A percentile compares a stretch with the other conserved stretches of the same genome.
phyloP scores from a whole-genome alignment of 1,284 basidiomycete species.

The Leccinum angustisporum region DNA sequence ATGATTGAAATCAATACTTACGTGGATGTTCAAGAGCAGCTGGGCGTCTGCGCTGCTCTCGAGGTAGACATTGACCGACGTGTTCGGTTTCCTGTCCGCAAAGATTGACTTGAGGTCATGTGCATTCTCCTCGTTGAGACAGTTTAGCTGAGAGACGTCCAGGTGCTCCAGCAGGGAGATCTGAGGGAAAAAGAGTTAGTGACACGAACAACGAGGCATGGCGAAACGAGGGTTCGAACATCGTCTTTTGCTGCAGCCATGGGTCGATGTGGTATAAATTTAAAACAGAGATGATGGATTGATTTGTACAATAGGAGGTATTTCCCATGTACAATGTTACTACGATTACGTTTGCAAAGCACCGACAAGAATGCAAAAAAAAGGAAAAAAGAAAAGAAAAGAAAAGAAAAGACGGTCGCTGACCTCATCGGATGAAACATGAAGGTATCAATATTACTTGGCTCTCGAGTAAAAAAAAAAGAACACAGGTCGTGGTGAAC shows the following conservation, averaged over 20 bases:
- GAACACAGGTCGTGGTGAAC: conserved; percentile 5
- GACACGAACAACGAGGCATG: neutral
- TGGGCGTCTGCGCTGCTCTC: conserved; percentile 83
- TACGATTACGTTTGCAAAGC: conserved; percentile 2
- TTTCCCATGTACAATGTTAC: conserved; percentile 2
- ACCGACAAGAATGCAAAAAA: conserved; percentile 10
- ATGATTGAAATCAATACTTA: conserved; percentile 34
- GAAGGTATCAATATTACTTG: conserved; percentile 14
- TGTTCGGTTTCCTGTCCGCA: conserved; percentile 48
- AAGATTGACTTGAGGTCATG: conserved; percentile 67
- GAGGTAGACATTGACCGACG: conserved; percentile 47
- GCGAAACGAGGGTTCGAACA: conserved; percentile 19
- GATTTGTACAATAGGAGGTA: conserved; percentile 17
- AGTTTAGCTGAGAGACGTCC: conserved; percentile 64
- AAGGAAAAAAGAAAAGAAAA: neutral
- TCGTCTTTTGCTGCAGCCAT: conserved; percentile 32
- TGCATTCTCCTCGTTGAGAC: conserved; percentile 69
- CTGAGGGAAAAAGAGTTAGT: conserved; percentile 31
- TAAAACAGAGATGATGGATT: neutral
- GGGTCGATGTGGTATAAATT: conserved; percentile 6
- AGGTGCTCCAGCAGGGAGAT: conserved; percentile 61
- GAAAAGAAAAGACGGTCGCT: neutral
- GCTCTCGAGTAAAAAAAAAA: conserved; percentile 2
- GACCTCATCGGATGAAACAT: conserved; percentile 9
- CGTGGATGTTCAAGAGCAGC: conserved; percentile 67